These are phyloP conservation scores for Aspergillus hiratsukae DNA, from an alignment of 2,329 filamentous ascomycete genomes.

Conservation along the genomic window DNA sequence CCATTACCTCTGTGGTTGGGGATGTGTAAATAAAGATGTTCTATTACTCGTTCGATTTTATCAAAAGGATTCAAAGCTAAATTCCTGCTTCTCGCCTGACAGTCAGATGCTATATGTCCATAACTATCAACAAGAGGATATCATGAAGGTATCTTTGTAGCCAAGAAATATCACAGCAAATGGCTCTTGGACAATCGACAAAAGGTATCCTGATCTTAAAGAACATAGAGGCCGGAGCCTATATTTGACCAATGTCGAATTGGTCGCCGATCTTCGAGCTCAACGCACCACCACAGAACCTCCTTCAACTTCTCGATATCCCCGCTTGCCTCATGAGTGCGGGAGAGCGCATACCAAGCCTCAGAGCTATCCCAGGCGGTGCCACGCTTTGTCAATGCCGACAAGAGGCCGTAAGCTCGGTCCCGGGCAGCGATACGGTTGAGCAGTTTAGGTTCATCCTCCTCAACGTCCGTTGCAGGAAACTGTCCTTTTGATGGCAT, in stretches of 20 bases:
- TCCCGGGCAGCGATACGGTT: slow-evolving; percentile 88
- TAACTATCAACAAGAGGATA: slow-evolving; percentile 13
- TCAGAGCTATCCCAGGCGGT: slow-evolving; percentile 87
- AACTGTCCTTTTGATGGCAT: not conserved
- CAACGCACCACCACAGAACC: slow-evolving; percentile 95
- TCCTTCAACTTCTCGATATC: slow-evolving; percentile 85
- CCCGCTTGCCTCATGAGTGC: slow-evolving; percentile 81
- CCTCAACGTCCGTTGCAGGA: slow-evolving; percentile 6
- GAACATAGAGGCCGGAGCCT: slow-evolving; percentile 62
- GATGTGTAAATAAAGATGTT: slow-evolving; percentile 36
- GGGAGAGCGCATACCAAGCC: slow-evolving; percentile 84
- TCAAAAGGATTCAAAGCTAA: not conserved
- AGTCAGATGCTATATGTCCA: slow-evolving; percentile 1
- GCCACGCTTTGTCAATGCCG: slow-evolving; percentile 77
- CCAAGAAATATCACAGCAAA: slow-evolving; percentile 9
- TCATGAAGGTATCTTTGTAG: slow-evolving; percentile 26
- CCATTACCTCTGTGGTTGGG: slow-evolving; percentile 10
- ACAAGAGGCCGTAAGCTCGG: slow-evolving; percentile 78
- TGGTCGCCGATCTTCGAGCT: slow-evolving; percentile 80
- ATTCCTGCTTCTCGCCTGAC: not conserved
- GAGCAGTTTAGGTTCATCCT: slow-evolving; percentile 61
- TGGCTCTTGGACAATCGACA: slow-evolving; percentile 1
- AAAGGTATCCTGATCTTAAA: slow-evolving; percentile 34
- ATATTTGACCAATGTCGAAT: slow-evolving; percentile 74
- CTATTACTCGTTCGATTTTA: slow-evolving; percentile 20